Evolutionary conservation across 805 yeast species (phyloP), one percentile per base, ranked within the genome.

Genomic region (Yarrowia sp.): DNA sequence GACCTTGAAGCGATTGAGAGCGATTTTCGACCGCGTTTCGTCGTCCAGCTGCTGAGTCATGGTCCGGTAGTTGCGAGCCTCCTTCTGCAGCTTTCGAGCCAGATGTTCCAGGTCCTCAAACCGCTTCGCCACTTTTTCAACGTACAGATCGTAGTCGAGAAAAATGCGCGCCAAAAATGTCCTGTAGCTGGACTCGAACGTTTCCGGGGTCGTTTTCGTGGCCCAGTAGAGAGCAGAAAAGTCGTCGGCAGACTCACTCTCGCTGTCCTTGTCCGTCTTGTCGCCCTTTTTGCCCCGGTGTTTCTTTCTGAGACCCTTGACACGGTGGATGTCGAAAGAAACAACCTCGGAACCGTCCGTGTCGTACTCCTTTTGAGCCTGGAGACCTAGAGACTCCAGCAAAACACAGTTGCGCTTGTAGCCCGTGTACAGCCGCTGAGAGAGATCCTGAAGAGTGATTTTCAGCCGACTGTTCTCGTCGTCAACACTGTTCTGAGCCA

Each of bases 21-120:
- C 82, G 4, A 94, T 83, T 73, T 87, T 88, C 56, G 82, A 78
- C n/a, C 77, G 77, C 3, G 76, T 53, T 39, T 78, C 83, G 14
- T 72, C 71, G 65, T 73, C 77, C 1, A 70, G 68, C 39, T 70
- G 70, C 17, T 72, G 72, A 2, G 73, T 68, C 17, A 71, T 71
- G 55, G 80, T 83, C 38, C 83, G 81, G 67, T 84, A 80, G 66
- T 76, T 74, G 70, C 83, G 84, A 72, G 85, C 87, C 71, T 91
- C 96, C 73, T 88, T 88, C 68, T 93, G 91, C 69, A 91, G 82
- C 74, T 86, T 90, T 73, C 95, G 87, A 1, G 98, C 98, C 72
- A 93, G 82, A 7, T 88, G 85, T 75, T 95, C 98, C 63, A 94
- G 96, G 74, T 94, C 98, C 67, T 84, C 86, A 73, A 95, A 93